Evolutionary conservation across 2,329 filamentous ascomycete species (phyloP), one percentile per base, ranked within the genome.

Genomic region (Stachybotrys elegans): DNA sequence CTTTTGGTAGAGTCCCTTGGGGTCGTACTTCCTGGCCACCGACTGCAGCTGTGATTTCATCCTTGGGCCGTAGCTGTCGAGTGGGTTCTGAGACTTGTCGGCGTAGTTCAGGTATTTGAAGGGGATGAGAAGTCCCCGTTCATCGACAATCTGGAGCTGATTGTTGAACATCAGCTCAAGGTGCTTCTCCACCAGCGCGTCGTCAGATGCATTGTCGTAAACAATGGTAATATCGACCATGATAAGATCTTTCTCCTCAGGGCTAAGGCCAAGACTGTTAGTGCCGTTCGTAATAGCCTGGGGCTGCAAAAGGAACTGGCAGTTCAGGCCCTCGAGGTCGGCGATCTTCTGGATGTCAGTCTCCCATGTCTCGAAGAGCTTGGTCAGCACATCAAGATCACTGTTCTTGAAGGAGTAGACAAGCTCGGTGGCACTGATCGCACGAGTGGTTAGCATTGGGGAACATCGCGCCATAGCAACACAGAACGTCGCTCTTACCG

Each of bases 11-110:
- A 61, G 25, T 13, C 54, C 56, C 2, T 46, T 37, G 1, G 55
- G 58, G 27, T 62, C 58, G 32, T 51, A 58, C 25, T 51, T 51
- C 32, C 45, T 42, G 43, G 55, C 57, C 4, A 49, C 51, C 2
- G 43, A 22, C 32, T 48, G 48, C 11, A 59, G 46, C 2, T 25
- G 20, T 3, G 29, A 32, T 16, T 48, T 47, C 34, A 46, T 52
- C n/a, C n/a, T n/a, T n/a, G n/a, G n/a, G 5, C 53, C 53, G 27
- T 55, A 57, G 6, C 47, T 51, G 6, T 27, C 21, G 19, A 55
- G 44, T 0, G 47, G 46, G 23, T 54, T 46, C 37, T 56, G 53
- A 13, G 35, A 46, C 12, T 22, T 46, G 20, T 22, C 42, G 4
- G 55, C 42, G 34, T 56, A 55, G 43, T 55, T 55, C 23, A 57